Evolutionary conservation across 1,284 basidiomycete species (phyloP).

Genomic region (Golubevia pallescens): DNA sequence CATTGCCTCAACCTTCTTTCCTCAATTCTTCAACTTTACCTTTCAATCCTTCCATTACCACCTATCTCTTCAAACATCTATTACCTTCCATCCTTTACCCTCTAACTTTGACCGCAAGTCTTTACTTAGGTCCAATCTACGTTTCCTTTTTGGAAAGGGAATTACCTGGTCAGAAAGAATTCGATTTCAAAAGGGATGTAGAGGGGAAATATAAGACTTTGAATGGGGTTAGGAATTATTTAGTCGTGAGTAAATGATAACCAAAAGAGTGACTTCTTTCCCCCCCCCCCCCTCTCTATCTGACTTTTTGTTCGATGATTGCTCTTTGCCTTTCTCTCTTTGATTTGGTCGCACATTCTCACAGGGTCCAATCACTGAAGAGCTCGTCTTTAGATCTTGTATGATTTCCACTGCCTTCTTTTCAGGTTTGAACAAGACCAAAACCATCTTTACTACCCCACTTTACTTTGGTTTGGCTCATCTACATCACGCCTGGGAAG

Average conservation of each 20-base stretch:
- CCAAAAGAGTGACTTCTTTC: neutral
- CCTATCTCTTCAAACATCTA: conserved; percentile 7
- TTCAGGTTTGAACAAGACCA: conserved; percentile 69
- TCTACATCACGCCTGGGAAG: conserved; percentile 86
- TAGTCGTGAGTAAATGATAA: conserved; percentile 71
- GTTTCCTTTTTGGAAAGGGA: conserved; percentile 69
- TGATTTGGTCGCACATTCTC: neutral
- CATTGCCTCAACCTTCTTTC: conserved; percentile 27
- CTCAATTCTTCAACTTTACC: conserved; percentile 29
- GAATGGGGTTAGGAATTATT: conserved; percentile 76
- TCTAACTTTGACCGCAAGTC: conserved; percentile 75
- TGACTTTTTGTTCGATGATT: neutral
- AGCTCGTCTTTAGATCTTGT: conserved; percentile 87
- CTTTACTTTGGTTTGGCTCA: conserved; percentile 90
- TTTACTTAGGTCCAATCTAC: conserved; percentile 86
- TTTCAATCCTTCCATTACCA: conserved; percentile 18
- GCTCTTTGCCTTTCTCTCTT: neutral
- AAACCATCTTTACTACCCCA: conserved; percentile 80
- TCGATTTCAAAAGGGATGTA: conserved; percentile 62
- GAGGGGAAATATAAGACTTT: conserved; percentile 68
- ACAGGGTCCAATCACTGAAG: conserved; percentile 88
- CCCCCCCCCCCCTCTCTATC: conserved; percentile 3
- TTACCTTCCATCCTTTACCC: conserved; percentile 59
- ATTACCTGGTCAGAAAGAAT: conserved; percentile 71
- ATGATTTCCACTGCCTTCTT: conserved; percentile 77